Base-by-base conservation (phyloP, 2,329 filamentous ascomycete genomes). In the Parafenestella ontariensis region DNA sequence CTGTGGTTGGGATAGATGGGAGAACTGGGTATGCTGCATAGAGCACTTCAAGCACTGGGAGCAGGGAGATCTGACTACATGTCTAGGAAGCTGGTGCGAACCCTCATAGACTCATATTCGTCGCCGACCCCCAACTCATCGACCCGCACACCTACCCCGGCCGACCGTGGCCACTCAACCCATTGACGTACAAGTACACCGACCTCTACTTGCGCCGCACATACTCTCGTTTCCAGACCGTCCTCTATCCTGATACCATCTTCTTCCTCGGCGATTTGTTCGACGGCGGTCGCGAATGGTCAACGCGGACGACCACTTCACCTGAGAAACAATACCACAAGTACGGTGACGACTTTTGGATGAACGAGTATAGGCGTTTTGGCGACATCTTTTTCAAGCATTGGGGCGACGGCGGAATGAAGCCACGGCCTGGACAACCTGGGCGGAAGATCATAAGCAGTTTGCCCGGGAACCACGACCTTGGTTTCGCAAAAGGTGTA, bases 221-320 rank as follows among this genome's bases (percentile, higher is more conserved):
- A 8, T 98, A 96, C 73, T 84, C 82, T n/a, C 84, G 88, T 48
- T 83, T 98, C 53, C 92, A 96, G 69, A 79, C 83, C 17, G 79
- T 85, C 17, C 81, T 98, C 13, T 85, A 85, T n/a, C 95, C 95
- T 0, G 92, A 97, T 71, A 93, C 90, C 15, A 81, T 96, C 1
- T 86, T 97, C 71, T 98, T 99, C 71, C 81, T 99, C 0, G 95
- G 95, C 7, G 95, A 99, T 71, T 80, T 99, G 0, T 97, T 99
- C 68, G 95, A 99, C 71, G 95, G 95, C 3, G 95, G 95, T 8
- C 85, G 95, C 63, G 95, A 99, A 79, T 99, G 95, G 95, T 89
- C 88, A 63, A 94, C 93, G 11, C 79, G 66, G 39, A 72, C 72
- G 6, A 71, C 68, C 6, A 66, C 54, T 15, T 84, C 80, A 47